Evolutionary conservation across 495 filamentous ascomycete species (phyloP).

Genomic region (Penicillium atrosanguineum): DNA sequence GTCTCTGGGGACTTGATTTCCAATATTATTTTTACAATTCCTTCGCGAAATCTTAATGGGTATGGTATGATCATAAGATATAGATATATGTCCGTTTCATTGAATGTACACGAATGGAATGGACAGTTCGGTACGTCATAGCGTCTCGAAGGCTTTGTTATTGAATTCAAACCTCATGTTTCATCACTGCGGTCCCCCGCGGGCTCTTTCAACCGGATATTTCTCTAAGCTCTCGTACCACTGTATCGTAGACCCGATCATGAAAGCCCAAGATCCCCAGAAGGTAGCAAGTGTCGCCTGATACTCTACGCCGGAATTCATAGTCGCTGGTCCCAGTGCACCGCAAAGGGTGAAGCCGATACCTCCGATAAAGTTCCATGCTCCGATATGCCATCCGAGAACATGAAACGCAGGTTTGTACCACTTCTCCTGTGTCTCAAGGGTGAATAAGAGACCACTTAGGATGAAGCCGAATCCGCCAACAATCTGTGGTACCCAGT

Average conservation of each 20-base stretch:
- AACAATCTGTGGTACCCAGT: conserved; percentile 67
- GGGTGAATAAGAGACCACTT: conserved; percentile 58
- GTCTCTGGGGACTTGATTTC: not conserved
- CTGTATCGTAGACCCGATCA: conserved; percentile 63
- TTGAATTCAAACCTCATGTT: not conserved
- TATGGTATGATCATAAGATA: not conserved
- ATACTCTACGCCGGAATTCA: conserved; percentile 51
- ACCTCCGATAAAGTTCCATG: conserved; percentile 59
- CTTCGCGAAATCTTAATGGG: not conserved
- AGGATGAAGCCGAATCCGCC: conserved; percentile 64
- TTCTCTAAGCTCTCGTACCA: conserved; percentile 65
- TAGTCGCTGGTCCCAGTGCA: conserved; percentile 55
- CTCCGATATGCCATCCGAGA: conserved; percentile 62
- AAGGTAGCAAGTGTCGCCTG: conserved; percentile 60
- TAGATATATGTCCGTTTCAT: not conserved
- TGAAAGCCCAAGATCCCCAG: conserved; percentile 68
- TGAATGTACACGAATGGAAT: not conserved
- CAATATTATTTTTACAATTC: not conserved
- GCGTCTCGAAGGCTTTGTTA: not conserved
- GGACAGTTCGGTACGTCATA: not conserved
- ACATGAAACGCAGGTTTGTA: conserved; percentile 55
- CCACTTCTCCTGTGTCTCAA: conserved; percentile 69
- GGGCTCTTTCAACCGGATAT: conserved; percentile 49
- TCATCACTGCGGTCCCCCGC: not conserved
- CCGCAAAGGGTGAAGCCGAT: conserved; percentile 70